phyloP scores from a whole-genome alignment of 2,329 filamentous ascomycete species.

The Colletotrichum sp. region DNA sequence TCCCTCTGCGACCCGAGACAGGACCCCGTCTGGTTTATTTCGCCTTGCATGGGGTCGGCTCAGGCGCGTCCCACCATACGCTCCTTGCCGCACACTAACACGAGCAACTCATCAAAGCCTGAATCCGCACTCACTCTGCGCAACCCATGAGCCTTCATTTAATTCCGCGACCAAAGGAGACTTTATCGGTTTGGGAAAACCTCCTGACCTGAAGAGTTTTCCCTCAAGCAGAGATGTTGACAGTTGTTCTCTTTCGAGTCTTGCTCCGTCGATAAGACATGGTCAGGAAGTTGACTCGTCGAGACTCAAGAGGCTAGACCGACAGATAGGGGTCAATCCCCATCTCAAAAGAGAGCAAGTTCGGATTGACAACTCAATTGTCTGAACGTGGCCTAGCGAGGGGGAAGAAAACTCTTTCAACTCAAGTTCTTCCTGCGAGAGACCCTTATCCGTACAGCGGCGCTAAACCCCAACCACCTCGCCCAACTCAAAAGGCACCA shows the following conservation, averaged over 20 bases:
- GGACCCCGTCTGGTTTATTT: constrained; percentile 13
- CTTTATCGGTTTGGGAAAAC: background rate
- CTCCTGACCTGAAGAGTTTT: background rate
- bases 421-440: background rate
- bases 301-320: background rate
- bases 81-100: constrained; percentile 1
- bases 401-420: background rate
- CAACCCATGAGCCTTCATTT: background rate
- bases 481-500: background rate
- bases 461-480: background rate
- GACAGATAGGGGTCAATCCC: background rate
- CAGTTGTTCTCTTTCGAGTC: background rate
- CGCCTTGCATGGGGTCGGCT: background rate
- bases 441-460: background rate
- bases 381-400: background rate
- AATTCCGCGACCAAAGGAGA: background rate
- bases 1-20: background rate
- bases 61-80: background rate
- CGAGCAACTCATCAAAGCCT: constrained; percentile 9
- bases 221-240: background rate
- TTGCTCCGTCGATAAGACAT: background rate
- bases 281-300: background rate
- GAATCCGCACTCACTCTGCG: background rate
- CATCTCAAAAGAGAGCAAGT: background rate
- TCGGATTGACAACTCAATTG: background rate